These are phyloP conservation scores for Coccomyxa subellipsoidea DNA, from an alignment of 163 green algal species.

Conservation along the genomic window DNA sequence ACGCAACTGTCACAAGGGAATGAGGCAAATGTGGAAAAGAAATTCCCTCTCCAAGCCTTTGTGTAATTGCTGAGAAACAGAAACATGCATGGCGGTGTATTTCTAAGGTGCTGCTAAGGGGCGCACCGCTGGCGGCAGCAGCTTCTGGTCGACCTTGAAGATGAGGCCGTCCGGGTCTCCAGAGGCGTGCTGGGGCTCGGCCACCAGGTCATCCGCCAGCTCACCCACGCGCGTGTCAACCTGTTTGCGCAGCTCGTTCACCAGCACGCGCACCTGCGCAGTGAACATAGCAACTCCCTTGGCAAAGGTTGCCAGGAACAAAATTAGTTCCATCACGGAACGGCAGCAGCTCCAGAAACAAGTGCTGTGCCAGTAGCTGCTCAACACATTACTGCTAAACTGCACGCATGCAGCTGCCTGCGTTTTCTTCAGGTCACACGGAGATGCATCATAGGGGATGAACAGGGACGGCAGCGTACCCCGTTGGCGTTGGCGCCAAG, in stretches of 20 bases:
- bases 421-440: no score
- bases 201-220: neutral
- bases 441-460: neutral
- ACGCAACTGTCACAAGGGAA: neutral
- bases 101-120: no score
- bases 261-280: neutral
- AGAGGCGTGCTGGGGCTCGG: neutral
- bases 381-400: no score
- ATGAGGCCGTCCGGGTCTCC: neutral
- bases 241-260: neutral
- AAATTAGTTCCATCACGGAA: no score
- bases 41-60: neutral
- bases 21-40: neutral
- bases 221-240: neutral
- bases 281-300: no score
- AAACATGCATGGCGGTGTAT: no score
- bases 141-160: constrained; percentile 3
- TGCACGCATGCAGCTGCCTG: no score
- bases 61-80: neutral
- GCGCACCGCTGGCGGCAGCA: neutral
- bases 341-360: no score
- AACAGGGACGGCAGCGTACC: neutral
- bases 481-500: neutral
- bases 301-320: no score
- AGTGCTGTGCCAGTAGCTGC: no score